Base-by-base conservation (phyloP, 495 filamentous ascomycete species). In the Trichoderma parareesei region DNA sequence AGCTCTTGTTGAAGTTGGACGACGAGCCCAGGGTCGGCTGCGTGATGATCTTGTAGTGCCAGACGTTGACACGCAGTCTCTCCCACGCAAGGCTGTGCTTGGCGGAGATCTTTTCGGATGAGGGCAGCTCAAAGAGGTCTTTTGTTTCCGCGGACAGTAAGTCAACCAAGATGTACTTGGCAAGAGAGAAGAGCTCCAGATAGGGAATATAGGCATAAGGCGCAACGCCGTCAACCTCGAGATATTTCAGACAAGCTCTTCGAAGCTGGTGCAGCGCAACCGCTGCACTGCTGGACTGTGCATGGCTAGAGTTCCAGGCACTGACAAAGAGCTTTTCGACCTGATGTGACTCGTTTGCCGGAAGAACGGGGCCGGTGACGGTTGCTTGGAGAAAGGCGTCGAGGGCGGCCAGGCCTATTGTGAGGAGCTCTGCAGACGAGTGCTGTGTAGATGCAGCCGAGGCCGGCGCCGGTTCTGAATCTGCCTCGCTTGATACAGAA, bases 361-460 rank as follows among this genome's bases (percentile, higher is more conserved):
- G 61, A 20, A 93, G 74, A n/a, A 92, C 77, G 0, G 93, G 95
- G 0, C 94, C 94, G 14, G 94, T 97, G 62, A 97, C 89, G 73
- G 91, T 98, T 1, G 87, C 87, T 68, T 98, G 94, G 27, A 97
- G 73, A 73, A 98, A 98, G n/a, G 85, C 84, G 70, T 90, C 82
- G 27, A 97, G 79, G 0, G 91, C 87, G 2, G 88, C 87, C 16
- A 88, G 76, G 20, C 85, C 92, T 55, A 94, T 75, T 33, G 82
- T 74, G 57, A 88, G 53, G 8, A 67, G 33, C 14, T 67, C 44
- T 27, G n/a, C 64, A 11, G 37, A 38, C 27, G 42, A 18, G 27
- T 64, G 43, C 16, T 63, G 10, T 48, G 43, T 40, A 2, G 63
- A 38, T 41, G 40, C 9, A 16, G 63, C 40, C 16, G 63, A 59